Percentiles rank a stretch among this genome's conserved stretches.
Conservation (phyloP, 768 basidiomycete genomes). For the Agaricus subrufescens region DNA sequence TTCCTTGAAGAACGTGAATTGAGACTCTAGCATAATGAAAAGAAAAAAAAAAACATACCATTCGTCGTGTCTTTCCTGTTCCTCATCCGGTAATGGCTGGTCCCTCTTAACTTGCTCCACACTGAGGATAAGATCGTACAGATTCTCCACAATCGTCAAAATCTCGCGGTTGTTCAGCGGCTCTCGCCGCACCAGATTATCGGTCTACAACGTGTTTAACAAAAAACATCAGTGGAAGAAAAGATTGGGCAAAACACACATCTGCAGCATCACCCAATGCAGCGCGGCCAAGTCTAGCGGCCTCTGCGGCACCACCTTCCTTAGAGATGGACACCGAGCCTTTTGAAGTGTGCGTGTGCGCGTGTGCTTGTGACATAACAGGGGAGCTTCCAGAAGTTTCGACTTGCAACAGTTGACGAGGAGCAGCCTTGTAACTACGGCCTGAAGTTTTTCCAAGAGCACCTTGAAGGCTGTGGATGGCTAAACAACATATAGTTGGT, state of each 20-base stretch:
- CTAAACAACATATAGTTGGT: constrained; percentile 26
- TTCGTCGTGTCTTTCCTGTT: constrained; percentile 31
- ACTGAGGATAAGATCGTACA: constrained; percentile 82
- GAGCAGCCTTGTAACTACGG: constrained; percentile 93
- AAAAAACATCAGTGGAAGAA: neutral
- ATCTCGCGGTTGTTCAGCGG: constrained; percentile 78
- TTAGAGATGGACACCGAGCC: constrained; percentile 29
- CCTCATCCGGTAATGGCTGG: constrained; percentile 63
- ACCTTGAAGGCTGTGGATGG: constrained; percentile 78
- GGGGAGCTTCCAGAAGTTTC: constrained; percentile 48
- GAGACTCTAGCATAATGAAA: neutral
- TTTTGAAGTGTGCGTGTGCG: constrained; percentile 51
- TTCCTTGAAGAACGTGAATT: constrained; percentile 37
- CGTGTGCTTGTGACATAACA: constrained; percentile 37
- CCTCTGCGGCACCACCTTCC: constrained; percentile 65
- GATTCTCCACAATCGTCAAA: constrained; percentile 70
- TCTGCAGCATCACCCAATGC: constrained; percentile 60
- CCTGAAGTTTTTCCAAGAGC: constrained; percentile 94
- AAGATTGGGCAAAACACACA: constrained; percentile 27
- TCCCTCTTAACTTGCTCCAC: constrained; percentile 84
- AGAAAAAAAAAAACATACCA: constrained; percentile 36
- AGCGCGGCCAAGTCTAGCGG: constrained; percentile 70
- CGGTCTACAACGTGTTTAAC: constrained; percentile 36
- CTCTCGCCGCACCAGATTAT: constrained; percentile 58
- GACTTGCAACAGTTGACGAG: constrained; percentile 91